A percentile compares a stretch with the other conserved stretches of the same genome.
phyloP scores from a whole-genome alignment of 2,329 filamentous ascomycete species.

The Aspergillus novofumigatus region DNA sequence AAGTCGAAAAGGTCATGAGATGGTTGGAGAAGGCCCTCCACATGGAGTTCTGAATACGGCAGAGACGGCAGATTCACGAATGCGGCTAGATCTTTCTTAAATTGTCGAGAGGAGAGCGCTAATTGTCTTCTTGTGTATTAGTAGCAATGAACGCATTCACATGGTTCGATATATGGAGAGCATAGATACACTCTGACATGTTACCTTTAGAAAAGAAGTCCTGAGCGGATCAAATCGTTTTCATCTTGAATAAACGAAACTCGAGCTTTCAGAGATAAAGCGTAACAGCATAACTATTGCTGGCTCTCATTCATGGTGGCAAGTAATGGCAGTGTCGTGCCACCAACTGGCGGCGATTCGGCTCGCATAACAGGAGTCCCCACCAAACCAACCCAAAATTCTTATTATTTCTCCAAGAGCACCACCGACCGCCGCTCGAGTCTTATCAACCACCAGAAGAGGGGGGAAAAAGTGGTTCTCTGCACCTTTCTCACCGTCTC shows the following conservation, averaged over 20 bases:
- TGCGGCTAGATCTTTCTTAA: not conserved
- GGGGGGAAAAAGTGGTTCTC: slow-evolving; percentile 9
- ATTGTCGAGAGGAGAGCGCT: not conserved
- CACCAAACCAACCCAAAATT: slow-evolving; percentile 22
- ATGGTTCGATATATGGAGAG: not conserved
- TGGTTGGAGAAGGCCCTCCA: slow-evolving; percentile 35
- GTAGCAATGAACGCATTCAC: not conserved
- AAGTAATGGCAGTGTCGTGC: not conserved
- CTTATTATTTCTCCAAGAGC: slow-evolving; percentile 14
- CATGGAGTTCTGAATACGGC: slow-evolving; percentile 17
- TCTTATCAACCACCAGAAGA: slow-evolving; percentile 10
- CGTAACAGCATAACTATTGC: not conserved
- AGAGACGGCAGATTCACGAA: not conserved
- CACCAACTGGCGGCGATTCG: slow-evolving; percentile 6
- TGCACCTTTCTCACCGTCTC: not conserved
- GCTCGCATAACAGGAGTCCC: slow-evolving; percentile 11
- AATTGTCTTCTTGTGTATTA: slow-evolving; percentile 1
- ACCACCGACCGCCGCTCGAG: slow-evolving; percentile 6
- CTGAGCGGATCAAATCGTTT: not conserved
- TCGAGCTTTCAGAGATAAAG: not conserved
- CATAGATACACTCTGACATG: not conserved
- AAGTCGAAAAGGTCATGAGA: slow-evolving; percentile 25
- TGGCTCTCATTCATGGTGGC: not conserved
- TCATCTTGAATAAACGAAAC: not conserved
- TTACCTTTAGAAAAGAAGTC: not conserved